Evolutionary conservation across 192 early-diverging fungal species (phyloP).

Genomic region (Helicostylum pulchrum): DNA sequence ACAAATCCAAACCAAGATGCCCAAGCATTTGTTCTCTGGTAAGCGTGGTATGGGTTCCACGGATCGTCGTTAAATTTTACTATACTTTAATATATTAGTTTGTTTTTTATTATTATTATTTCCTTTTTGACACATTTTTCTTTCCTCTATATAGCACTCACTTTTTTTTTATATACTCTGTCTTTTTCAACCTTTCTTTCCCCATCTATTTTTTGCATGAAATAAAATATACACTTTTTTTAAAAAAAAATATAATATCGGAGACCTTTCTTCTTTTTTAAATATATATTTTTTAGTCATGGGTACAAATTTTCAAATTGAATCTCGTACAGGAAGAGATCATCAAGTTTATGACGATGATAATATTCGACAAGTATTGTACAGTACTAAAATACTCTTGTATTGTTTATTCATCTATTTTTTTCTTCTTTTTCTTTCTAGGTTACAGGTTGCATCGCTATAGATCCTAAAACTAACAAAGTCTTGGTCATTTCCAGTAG

Average conservation of each 20-base stretch:
- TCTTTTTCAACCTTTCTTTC: not conserved
- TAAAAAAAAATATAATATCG: not conserved
- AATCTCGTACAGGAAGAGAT: slow-evolving; percentile 28
- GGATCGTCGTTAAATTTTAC: slow-evolving; percentile 70
- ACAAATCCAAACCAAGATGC: slow-evolving; percentile 87
- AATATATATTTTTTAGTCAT: not conserved
- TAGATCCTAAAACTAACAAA: slow-evolving; percentile 40
- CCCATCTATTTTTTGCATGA: not conserved
- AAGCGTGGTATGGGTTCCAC: slow-evolving; percentile 81
- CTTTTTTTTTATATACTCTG: too few species aligned
- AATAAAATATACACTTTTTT: not conserved
- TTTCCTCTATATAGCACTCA: too few species aligned
- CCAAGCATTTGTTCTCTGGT: slow-evolving; percentile 96
- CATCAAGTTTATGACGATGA: slow-evolving; percentile 22
- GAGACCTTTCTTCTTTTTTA: slow-evolving; percentile 1
- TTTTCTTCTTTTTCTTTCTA: not conserved
- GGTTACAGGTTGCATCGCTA: slow-evolving; percentile 50
- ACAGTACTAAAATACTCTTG: not conserved
- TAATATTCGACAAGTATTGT: slow-evolving; percentile 13
- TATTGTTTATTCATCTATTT: not conserved
- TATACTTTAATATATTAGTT: slow-evolving; percentile 1
- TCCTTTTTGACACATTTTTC: too few species aligned
- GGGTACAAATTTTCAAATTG: not conserved
- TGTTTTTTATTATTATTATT: not conserved
- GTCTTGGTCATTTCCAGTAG: slow-evolving; percentile 49